Conservation (phyloP, 768 basidiomycete genomes). For the Podaxis sp. region DNA sequence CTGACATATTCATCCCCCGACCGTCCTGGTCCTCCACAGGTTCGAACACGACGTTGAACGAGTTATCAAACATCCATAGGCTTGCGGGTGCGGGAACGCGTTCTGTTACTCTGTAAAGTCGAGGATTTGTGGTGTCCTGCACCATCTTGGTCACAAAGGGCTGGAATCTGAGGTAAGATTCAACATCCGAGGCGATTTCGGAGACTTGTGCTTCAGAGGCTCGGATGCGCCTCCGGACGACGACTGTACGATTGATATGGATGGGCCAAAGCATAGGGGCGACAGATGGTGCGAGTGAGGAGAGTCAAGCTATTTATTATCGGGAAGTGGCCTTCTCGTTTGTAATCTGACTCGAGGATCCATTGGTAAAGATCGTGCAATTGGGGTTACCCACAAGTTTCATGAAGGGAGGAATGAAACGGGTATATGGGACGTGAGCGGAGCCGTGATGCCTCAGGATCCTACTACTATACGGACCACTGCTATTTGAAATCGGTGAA, state of each 20-base stretch:
- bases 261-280: constrained; percentile 30
- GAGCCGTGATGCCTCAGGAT: too few species aligned
- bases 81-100: neutral
- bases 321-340: neutral
- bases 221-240: constrained; percentile 24
- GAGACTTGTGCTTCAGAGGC: constrained; percentile 8
- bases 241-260: constrained; percentile 26
- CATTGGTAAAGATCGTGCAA: neutral
- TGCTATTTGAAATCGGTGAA: too few species aligned
- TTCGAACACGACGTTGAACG: neutral
- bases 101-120: constrained; percentile 3
- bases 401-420: neutral
- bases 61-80: constrained; percentile 2
- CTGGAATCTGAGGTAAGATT: constrained; percentile 8
- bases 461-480: too few species aligned
- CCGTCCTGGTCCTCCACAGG: constrained; percentile 19
- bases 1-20: constrained; percentile 21
- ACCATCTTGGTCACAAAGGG: constrained; percentile 7
- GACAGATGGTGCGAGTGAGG: neutral
- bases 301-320: neutral
- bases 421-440: too few species aligned
- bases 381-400: neutral
- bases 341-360: neutral
- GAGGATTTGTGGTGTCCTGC: constrained; percentile 7
- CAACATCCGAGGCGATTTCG: constrained; percentile 6